Evolutionary conservation across 352 stramenopile genomes (phyloP).

Genomic region (Phytophthora pluvialis): DNA sequence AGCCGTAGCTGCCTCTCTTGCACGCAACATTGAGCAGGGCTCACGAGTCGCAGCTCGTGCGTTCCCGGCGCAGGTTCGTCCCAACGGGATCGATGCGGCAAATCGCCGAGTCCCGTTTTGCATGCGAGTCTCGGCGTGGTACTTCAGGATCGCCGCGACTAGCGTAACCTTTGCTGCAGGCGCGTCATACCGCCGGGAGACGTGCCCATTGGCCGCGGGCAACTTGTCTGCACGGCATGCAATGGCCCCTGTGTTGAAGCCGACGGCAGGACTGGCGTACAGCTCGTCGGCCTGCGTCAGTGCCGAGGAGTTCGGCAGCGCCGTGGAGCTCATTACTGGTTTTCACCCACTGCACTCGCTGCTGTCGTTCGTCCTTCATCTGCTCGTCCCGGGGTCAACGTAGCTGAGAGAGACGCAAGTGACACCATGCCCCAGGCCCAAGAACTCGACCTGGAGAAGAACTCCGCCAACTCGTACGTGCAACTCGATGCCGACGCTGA

Average conservation of each 20-base stretch:
- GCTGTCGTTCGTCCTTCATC: constrained; percentile 1
- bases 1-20: too few species aligned
- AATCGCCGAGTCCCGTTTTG: neutral
- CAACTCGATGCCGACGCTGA: constrained; percentile 26
- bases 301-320: neutral
- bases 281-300: neutral
- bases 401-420: constrained; percentile 4
- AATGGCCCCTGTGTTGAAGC: constrained; percentile 3
- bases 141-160: constrained; percentile 9
- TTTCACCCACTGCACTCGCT: neutral
- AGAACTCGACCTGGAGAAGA: constrained; percentile 32
- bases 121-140: constrained; percentile 21
- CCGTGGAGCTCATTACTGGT: constrained; percentile 11
- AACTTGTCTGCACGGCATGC: constrained; percentile 2
- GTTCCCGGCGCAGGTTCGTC: neutral
- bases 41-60: too few species aligned
- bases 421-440: constrained; percentile 20
- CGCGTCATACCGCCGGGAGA: constrained; percentile 27
- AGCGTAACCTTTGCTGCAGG: neutral
- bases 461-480: constrained; percentile 32
- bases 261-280: constrained; percentile 4
- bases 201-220: constrained; percentile 20
- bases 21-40: too few species aligned
- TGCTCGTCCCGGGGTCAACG: constrained; percentile 2
- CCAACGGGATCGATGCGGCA: constrained; percentile 3